Conservation (phyloP, 176 grass and related monocot species). For the Alloteropsis semialata region DNA sequence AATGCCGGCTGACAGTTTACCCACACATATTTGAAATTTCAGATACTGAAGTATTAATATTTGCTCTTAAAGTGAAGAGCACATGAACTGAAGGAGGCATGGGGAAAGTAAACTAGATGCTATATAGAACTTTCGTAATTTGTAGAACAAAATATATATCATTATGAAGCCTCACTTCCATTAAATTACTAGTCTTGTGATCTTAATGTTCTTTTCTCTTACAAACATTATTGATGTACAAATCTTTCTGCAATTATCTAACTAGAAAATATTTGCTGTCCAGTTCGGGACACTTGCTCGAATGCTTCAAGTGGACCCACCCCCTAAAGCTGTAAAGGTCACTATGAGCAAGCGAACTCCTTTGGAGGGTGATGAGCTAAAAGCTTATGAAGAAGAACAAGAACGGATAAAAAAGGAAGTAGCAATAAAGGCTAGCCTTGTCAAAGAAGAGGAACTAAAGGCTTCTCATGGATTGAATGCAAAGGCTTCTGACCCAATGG, state of each 20-base stretch:
- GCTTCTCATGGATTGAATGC: constrained; percentile 64
- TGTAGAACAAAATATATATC: not conserved
- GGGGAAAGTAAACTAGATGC: not conserved
- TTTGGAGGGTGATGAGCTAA: constrained; percentile 88
- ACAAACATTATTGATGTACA: constrained; percentile 11
- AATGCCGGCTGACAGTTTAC: constrained; percentile 2
- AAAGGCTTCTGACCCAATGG: constrained; percentile 63
- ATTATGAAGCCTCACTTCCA: not conserved
- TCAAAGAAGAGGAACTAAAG: constrained; percentile 76
- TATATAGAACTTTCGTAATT: constrained; percentile 1
- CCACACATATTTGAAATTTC: not conserved
- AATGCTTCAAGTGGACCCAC: constrained; percentile 99
- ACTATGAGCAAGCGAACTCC: constrained; percentile 86
- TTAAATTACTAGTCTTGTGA: not conserved
- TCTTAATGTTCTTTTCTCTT: constrained; percentile 5
- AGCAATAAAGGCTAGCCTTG: constrained; percentile 57
- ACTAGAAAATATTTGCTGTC: constrained; percentile 14
- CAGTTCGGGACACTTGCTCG: constrained; percentile 98
- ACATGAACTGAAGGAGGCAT: not conserved
- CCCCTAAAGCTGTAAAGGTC: constrained; percentile 94
- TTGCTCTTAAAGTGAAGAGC: not conserved
- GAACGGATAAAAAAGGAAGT: constrained; percentile 83
- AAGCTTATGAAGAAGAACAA: constrained; percentile 91
- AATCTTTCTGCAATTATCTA: not conserved
- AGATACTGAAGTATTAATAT: not conserved